Conservation (phyloP, 2,329 filamentous ascomycete species). For the Raffaelea arxii region DNA sequence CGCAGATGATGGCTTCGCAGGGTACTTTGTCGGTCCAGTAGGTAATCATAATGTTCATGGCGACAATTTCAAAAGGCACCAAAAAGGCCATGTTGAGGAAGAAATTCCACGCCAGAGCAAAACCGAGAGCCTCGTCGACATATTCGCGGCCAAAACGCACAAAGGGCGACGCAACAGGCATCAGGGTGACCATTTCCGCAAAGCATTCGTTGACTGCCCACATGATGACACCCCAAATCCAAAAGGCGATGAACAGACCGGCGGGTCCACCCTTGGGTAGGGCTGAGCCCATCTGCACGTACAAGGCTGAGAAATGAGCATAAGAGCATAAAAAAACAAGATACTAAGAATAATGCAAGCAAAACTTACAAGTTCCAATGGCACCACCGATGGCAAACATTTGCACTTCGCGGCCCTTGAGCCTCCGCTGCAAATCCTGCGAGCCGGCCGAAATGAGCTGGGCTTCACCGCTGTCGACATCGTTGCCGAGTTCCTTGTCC, state of each 20-base stretch:
- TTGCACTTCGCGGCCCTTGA: slow-evolving; percentile 12
- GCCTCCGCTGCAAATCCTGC: slow-evolving; percentile 9
- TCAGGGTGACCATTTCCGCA: slow-evolving; percentile 68
- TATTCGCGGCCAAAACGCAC: slow-evolving; percentile 50
- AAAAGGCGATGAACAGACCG: slow-evolving; percentile 49
- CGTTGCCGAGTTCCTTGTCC: not conserved
- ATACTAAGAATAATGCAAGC: not conserved
- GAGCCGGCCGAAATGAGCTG: slow-evolving; percentile 5
- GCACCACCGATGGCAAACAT: slow-evolving; percentile 48
- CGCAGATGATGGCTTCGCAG: slow-evolving; percentile 25
- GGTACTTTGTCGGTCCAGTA: slow-evolving; percentile 40
- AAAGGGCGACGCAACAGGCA: slow-evolving; percentile 69
- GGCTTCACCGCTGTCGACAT: not conserved
- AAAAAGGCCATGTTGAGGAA: slow-evolving; percentile 40
- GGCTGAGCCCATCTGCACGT: slow-evolving; percentile 48
- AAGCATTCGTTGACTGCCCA: slow-evolving; percentile 45
- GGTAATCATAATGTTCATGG: slow-evolving; percentile 46
- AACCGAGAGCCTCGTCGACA: slow-evolving; percentile 35
- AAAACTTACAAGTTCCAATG: slow-evolving; percentile 38
- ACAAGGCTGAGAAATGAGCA: slow-evolving; percentile 29
- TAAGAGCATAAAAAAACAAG: not conserved
- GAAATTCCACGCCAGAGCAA: slow-evolving; percentile 40
- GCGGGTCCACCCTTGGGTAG: slow-evolving; percentile 50
- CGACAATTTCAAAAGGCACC: slow-evolving; percentile 37
- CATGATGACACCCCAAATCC: slow-evolving; percentile 46